Conservation (phyloP, 495 filamentous ascomycete genomes). For the Xylaria castorea region DNA sequence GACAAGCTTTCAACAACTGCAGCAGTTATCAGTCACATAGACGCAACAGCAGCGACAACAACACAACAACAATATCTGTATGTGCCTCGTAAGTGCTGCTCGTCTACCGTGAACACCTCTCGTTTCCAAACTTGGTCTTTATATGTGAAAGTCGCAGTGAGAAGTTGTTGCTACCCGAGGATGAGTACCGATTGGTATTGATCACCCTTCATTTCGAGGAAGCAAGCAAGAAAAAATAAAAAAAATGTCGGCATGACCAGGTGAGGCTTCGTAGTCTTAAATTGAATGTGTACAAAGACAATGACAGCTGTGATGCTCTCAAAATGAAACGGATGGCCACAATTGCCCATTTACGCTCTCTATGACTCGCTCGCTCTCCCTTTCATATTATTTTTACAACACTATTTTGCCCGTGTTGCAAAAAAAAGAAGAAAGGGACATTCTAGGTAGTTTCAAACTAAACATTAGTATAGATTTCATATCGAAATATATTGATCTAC, state of each 20-base stretch:
- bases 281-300: background rate
- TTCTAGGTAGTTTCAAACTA: background rate
- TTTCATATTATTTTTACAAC: background rate
- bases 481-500: background rate
- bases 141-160: slow-evolving; percentile 1
- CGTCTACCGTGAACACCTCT: background rate
- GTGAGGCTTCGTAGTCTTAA: slow-evolving; percentile 3
- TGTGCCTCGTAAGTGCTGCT: slow-evolving; percentile 19
- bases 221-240: background rate
- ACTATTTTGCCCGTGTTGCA: background rate
- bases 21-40: slow-evolving; percentile 23
- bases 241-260: background rate
- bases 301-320: background rate
- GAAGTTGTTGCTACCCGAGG: background rate
- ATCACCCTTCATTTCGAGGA: background rate
- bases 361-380: background rate
- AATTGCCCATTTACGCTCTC: background rate
- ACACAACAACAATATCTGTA: slow-evolving; percentile 15
- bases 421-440: background rate
- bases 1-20: background rate
- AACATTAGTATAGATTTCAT: background rate
- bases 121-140: background rate
- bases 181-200: background rate
- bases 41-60: slow-evolving; percentile 17
- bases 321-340: background rate